Conservation (phyloP, 2,329 filamentous ascomycete genomes). For the Ceratocystiopsis sp. region DNA sequence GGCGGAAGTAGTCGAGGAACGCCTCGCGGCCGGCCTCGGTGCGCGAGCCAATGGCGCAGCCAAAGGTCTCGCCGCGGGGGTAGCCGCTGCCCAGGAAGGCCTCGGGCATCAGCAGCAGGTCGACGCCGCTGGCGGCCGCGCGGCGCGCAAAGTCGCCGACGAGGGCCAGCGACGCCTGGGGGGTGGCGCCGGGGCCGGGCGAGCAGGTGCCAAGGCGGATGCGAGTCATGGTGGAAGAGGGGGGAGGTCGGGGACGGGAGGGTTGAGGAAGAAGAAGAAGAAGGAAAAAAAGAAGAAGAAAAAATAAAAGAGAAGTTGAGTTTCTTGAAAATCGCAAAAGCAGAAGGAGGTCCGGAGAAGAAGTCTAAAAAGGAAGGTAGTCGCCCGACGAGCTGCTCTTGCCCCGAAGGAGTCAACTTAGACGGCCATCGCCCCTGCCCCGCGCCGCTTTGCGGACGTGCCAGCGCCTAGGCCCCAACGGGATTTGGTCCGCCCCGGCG, state of each 20-base stretch:
- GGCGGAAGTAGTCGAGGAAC: conserved; percentile 63
- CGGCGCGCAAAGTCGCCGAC: conserved; percentile 44
- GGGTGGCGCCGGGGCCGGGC: conserved; percentile 32
- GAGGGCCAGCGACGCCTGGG: conserved; percentile 43
- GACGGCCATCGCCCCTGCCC: too few species aligned
- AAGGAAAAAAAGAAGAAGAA: not conserved
- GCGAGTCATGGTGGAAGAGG: conserved; percentile 3
- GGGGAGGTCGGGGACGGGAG: not conserved
- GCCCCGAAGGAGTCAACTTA: too few species aligned
- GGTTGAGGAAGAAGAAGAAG: not conserved
- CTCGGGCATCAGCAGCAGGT: conserved; percentile 79
- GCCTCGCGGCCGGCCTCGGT: conserved; percentile 58
- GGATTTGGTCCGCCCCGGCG: too few species aligned
- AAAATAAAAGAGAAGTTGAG: too few species aligned
- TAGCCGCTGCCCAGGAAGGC: conserved; percentile 76
- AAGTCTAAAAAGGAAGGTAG: too few species aligned
- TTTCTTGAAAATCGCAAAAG: too few species aligned
- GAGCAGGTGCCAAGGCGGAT: conserved; percentile 40
- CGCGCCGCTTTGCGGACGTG: too few species aligned
- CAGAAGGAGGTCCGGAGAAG: too few species aligned
- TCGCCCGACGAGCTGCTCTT: too few species aligned
- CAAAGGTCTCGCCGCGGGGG: conserved; percentile 65
- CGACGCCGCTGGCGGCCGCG: conserved; percentile 37
- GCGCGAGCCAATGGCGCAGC: conserved; percentile 55
- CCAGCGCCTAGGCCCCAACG: too few species aligned